These are phyloP conservation scores for Fusarium dimerum DNA, from an alignment of 2,329 filamentous ascomycete species.

Conservation along the genomic window DNA sequence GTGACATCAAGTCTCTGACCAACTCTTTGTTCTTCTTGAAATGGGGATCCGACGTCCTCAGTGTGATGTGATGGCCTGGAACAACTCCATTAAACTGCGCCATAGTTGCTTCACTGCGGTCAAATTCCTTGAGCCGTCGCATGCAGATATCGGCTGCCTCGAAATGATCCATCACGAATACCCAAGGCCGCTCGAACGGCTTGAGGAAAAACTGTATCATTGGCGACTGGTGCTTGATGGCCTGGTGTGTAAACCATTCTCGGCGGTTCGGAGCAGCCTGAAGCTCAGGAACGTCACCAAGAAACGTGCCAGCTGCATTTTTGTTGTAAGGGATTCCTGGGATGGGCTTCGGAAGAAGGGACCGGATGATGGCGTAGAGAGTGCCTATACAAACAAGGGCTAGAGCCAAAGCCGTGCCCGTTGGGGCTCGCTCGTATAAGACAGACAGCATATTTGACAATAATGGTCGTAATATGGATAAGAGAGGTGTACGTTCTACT, in stretches of 20 bases:
- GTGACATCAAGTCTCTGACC: conserved; percentile 19
- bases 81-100: conserved; percentile 2
- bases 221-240: conserved; percentile 11
- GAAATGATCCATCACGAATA: conserved; percentile 16
- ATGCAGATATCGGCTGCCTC: conserved; percentile 17
- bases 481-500: too few species aligned
- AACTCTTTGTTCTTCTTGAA: conserved; percentile 25
- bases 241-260: conserved; percentile 13
- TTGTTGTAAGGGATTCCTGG: conserved; percentile 16
- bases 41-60: conserved; percentile 8
- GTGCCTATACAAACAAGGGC: background rate
- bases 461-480: too few species aligned
- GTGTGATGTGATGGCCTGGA: conserved; percentile 5
- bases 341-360: conserved; percentile 14
- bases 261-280: conserved; percentile 2
- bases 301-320: conserved; percentile 11
- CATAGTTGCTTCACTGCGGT: conserved; percentile 2
- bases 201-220: conserved; percentile 16
- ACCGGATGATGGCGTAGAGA: background rate
- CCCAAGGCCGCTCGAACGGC: conserved; percentile 14
- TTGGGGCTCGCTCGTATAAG: background rate
- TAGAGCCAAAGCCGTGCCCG: background rate
- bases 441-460: background rate
- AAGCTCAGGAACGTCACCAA: conserved; percentile 17
- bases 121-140: conserved; percentile 19